A percentile compares a stretch with the other conserved stretches of the same genome.
These are phyloP conservation scores for Plantago ovata DNA, from an alignment of 257 asterid genomes.

Conservation along the genomic window DNA sequence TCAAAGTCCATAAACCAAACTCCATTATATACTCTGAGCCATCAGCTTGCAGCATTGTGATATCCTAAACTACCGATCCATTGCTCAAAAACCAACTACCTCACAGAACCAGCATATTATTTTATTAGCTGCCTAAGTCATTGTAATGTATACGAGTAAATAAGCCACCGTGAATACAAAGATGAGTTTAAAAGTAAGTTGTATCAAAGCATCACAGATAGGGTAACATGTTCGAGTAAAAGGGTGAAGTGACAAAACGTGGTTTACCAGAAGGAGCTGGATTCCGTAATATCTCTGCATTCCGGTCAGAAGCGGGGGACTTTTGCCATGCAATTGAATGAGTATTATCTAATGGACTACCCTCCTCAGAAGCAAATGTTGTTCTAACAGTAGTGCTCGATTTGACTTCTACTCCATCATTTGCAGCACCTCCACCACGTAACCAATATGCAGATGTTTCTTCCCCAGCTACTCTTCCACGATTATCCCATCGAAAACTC, in stretches of 20 bases:
- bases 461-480: conserved; percentile 88
- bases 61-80: no score
- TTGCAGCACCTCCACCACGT: conserved; percentile 40
- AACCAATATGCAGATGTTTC: conserved; percentile 69
- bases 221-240: conserved; percentile 5
- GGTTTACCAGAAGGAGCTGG: conserved; percentile 71
- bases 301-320: conserved; percentile 71
- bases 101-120: no score
- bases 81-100: no score
- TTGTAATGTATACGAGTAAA: conserved; percentile 6
- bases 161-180: neutral
- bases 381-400: conserved; percentile 55
- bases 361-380: conserved; percentile 71
- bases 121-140: conserved; percentile 1
- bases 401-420: conserved; percentile 45
- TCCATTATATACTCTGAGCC: no score
- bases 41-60: no score
- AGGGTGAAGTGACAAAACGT: conserved; percentile 12
- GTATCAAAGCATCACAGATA: conserved; percentile 6
- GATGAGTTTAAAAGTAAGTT: conserved; percentile 11
- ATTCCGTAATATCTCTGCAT: conserved; percentile 36
- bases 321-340: conserved; percentile 63
- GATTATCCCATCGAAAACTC: conserved; percentile 96
- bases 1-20: no score
- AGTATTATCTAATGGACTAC: conserved; percentile 73